Evolutionary conservation across 306 rosid species (phyloP), one percentile per base, ranked within the genome.

Genomic region (Pueraria montana): DNA sequence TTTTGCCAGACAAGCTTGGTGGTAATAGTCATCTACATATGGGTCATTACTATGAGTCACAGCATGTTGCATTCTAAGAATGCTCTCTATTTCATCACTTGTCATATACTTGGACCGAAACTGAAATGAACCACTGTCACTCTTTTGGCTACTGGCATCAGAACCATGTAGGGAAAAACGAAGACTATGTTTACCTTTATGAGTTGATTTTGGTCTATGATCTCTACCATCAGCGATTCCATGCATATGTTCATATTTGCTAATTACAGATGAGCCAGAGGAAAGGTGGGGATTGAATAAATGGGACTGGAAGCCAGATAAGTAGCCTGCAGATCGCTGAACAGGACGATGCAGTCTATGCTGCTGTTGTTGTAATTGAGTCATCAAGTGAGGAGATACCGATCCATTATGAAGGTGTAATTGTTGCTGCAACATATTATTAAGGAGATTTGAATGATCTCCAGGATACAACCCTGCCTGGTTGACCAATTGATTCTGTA

Each of bases 361-460:
- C 78, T 81, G 91, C 58, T 72, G 92, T 49, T 87, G 87, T 84
- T 80, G 90, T 86, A 87, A 82, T 76, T 87, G 92, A 63, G 80
- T 36, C 85, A 85, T 52, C 48, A 89, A 64, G 42, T 89, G 90
- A 56, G 89, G 85, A 40, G 91, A 27, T 48, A 85, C 10, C 48
- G 90, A 48, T 64, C 89, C 89, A 58, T 72, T 81, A 27, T 65
- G 97, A 82, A 80, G 94, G 77, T 90, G 86, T 30, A 92, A 87
- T 82, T 93, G 97, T 72, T 92, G 98, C 86, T 93, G 98, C 90
- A 93, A 80, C 86, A 95, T 85, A 85, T 85, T 89, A 86, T 82
- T 90, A 42, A 92, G 74, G 42, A 95, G 89, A 66, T 82, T 86
- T 23, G 97, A 52, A 73, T 86, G 89, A 87, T 89, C 94, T 23